Conservation (phyloP, 305 asterid species). For the Plantago lanceolata region DNA sequence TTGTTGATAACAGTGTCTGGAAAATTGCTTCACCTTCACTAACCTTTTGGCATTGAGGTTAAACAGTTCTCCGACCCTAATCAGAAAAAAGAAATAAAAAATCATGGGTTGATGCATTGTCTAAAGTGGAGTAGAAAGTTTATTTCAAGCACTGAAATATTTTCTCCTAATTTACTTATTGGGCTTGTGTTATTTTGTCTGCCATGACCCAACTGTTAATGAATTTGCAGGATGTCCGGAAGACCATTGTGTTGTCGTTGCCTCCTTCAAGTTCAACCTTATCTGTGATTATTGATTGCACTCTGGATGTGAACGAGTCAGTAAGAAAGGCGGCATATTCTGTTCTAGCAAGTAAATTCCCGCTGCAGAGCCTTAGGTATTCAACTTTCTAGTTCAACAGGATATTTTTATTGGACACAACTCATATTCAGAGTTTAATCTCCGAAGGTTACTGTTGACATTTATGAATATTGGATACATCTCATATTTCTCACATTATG, state of each 20-base stretch:
- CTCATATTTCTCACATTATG: slow-evolving; percentile 24
- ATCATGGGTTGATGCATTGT: background rate
- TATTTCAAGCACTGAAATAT: background rate
- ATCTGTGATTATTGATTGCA: slow-evolving; percentile 63
- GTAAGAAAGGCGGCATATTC: slow-evolving; percentile 84
- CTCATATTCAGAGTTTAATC: background rate
- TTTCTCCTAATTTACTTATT: background rate
- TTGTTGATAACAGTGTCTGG: too few relatives aligned
- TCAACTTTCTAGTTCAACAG: slow-evolving; percentile 7
- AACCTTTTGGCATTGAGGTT: slow-evolving; percentile 9
- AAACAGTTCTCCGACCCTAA: background rate
- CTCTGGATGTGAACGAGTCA: slow-evolving; percentile 79
- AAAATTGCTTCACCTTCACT: background rate
- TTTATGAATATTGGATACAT: slow-evolving; percentile 10
- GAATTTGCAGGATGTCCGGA: slow-evolving; percentile 77
- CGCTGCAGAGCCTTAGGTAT: slow-evolving; percentile 90
- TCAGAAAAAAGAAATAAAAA: too few relatives aligned
- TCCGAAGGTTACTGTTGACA: slow-evolving; percentile 5
- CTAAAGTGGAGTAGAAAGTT: background rate
- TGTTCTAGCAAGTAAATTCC: slow-evolving; percentile 74
- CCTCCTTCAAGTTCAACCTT: slow-evolving; percentile 78
- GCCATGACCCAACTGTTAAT: background rate
- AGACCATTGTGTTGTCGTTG: slow-evolving; percentile 65
- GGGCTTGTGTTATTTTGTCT: slow-evolving; percentile 1
- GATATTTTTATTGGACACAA: background rate